phyloP scores from a whole-genome alignment of 78 protist genomes.

The Pelomyxa schiedti region DNA sequence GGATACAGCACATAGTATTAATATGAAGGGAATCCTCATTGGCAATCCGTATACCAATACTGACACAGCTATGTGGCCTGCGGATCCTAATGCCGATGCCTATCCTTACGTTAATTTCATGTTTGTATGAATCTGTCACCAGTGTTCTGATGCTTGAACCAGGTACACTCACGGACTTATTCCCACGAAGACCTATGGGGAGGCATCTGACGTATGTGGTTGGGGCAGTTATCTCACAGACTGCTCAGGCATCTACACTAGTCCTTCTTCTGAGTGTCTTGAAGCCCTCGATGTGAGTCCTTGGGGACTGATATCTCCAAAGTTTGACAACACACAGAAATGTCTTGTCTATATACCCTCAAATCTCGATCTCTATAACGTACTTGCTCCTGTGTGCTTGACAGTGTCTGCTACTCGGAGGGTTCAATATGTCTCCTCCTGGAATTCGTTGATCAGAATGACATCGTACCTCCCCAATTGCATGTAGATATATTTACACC shows the following conservation, averaged over 20 bases:
- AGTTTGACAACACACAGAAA: background rate
- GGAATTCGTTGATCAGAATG: background rate
- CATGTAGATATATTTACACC: background rate
- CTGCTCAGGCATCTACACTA: background rate
- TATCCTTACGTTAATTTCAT: background rate
- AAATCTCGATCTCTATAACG: background rate
- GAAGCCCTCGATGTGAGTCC: background rate
- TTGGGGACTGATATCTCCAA: background rate
- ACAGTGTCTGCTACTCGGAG: too few species aligned
- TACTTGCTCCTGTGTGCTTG: background rate
- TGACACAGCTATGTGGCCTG: background rate
- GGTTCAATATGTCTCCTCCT: background rate
- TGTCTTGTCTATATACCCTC: background rate
- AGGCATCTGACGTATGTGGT: background rate
- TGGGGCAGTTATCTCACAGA: background rate
- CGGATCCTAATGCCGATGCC: background rate
- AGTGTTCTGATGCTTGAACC: background rate
- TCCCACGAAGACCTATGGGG: background rate
- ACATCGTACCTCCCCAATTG: too few species aligned
- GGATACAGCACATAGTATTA: background rate
- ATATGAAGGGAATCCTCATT: slow-evolving; percentile 5
- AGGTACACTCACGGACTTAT: background rate
- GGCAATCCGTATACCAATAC: slow-evolving; percentile 56
- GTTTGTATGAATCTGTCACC: too few species aligned
- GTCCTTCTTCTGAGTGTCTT: background rate